Base-by-base conservation (phyloP, 495 filamentous ascomycete species). In the Chaetomidium leptoderma region DNA sequence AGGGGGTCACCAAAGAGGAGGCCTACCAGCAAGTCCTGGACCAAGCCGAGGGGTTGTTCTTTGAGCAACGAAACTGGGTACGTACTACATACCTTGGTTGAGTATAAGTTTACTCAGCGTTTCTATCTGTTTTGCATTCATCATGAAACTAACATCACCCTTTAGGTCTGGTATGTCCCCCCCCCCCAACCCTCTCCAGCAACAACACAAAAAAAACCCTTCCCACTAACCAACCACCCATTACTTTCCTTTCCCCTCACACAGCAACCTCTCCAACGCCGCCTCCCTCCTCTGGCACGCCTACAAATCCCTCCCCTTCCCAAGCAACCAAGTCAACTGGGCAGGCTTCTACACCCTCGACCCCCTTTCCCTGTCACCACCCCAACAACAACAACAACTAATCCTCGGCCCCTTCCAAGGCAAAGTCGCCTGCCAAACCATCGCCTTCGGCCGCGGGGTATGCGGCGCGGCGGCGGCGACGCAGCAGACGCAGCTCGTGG, bases 371-470 rank as follows among this genome's bases (percentile, higher is more conserved):
- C 69, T 50, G 29, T 32, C 55, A 23, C 72, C 72, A 53, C 72
- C 60, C 10, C 76, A 80, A 53, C 79, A 53, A 23, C 72, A 72
- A 53, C 72, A 59, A 7, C 76, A 80, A 53, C 79, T 95, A 43
- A 86, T 95, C 57, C 82, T 95, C 1, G 91, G 89, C 0, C 92
- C 91, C 5, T 96, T 96, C 76, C 86, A 92, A 47, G 92, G 92
- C 42, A 87, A 91, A 60, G 86, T 91, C 8, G 90, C 92, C 2
- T 96, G 90, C 68, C 91, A 96, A 72, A 86, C 83, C 56, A 96
- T 96, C 63, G 71, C 77, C 6, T 88, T 93, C 60, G 85, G 87
- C 0, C 79, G 81, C 24, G 92, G 92, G 9, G 92, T 96, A 4
- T 96, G 92, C 68, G 92, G 92, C 0, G 75, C 86, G 0, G 92